These are phyloP conservation scores for Laguncularia racemosa DNA, from an alignment of 345 rosid genomes.

Conservation along the genomic window DNA sequence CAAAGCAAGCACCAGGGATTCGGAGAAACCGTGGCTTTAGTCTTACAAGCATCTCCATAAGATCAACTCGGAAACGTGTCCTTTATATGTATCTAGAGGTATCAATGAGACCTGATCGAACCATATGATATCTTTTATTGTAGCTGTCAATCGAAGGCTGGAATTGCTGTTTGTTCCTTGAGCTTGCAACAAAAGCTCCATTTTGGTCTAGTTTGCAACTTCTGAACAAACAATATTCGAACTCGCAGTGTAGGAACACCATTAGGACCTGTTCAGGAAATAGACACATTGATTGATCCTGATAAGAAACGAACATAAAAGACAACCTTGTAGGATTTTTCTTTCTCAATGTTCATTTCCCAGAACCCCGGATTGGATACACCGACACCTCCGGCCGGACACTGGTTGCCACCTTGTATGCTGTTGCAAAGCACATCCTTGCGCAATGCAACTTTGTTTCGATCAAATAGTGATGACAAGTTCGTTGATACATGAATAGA, in stretches of 20 bases:
- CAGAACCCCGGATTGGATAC: conserved; percentile 90
- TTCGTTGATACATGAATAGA: conserved; percentile 71
- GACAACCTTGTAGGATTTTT: conserved; percentile 66
- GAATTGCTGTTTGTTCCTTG: conserved; percentile 54
- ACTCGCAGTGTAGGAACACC: conserved; percentile 56
- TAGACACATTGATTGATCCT: conserved; percentile 51
- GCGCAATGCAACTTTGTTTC: conserved; percentile 74
- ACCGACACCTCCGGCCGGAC: conserved; percentile 89
- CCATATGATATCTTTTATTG: conserved; percentile 73
- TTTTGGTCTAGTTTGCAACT: conserved; percentile 69
- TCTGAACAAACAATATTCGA: conserved; percentile 31
- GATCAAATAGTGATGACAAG: conserved; percentile 78
- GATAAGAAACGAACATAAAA: conserved; percentile 53
- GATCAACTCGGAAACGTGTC: conserved; percentile 87
- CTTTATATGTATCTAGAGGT: conserved; percentile 83
- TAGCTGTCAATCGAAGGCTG: conserved; percentile 71
- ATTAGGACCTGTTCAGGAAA: conserved; percentile 58
- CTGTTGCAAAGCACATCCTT: conserved; percentile 75
- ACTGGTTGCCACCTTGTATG: conserved; percentile 29
- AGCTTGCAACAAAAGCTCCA: conserved; percentile 64
- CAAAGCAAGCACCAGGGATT: conserved; percentile 96
- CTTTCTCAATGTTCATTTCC: conserved; percentile 92
- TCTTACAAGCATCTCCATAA: conserved; percentile 55
- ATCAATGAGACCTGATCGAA: conserved; percentile 93
- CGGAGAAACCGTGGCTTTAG: conserved; percentile 81